A percentile compares a stretch with the other conserved stretches of the same genome.
Evolutionary conservation across 1,139 yeast species (phyloP).

Genomic region (Scheffersomyces segobiensis): DNA sequence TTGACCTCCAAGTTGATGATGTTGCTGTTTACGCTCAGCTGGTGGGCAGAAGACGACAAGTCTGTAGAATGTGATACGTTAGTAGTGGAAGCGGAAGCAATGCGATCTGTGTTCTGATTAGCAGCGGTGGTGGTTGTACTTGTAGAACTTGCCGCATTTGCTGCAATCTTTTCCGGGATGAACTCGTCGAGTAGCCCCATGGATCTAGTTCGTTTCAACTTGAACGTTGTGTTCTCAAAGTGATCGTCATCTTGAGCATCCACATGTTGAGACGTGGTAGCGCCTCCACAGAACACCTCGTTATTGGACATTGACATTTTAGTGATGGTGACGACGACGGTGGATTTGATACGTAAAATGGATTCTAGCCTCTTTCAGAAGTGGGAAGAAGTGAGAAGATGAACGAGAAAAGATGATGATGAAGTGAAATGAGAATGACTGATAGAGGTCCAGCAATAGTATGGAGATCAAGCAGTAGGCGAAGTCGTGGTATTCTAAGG

Average conservation of each 20-base stretch:
- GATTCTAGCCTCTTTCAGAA: background rate
- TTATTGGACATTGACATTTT: conserved; percentile 12
- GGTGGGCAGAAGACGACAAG: background rate
- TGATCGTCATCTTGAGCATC: conserved; percentile 74
- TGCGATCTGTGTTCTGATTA: background rate
- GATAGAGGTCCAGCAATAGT: background rate
- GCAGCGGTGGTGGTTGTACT: background rate
- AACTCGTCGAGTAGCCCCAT: conserved; percentile 79
- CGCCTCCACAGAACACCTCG: conserved; percentile 51
- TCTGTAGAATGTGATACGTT: background rate
- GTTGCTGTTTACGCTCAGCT: background rate
- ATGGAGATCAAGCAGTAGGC: background rate
- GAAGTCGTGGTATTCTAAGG: background rate
- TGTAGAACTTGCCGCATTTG: background rate
- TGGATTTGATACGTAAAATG: background rate
- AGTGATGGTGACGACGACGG: background rate
- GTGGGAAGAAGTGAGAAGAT: background rate
- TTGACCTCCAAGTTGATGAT: background rate
- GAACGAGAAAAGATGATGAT: background rate
- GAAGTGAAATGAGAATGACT: background rate
- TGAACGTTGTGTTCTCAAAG: conserved; percentile 71
- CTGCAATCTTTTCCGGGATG: conserved; percentile 28
- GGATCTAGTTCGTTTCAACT: conserved; percentile 79
- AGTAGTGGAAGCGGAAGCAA: background rate
- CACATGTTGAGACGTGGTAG: conserved; percentile 58